Evolutionary conservation across 2,329 filamentous ascomycete species (phyloP).

Genomic region (Pseudophaeomoniella oleicola): DNA sequence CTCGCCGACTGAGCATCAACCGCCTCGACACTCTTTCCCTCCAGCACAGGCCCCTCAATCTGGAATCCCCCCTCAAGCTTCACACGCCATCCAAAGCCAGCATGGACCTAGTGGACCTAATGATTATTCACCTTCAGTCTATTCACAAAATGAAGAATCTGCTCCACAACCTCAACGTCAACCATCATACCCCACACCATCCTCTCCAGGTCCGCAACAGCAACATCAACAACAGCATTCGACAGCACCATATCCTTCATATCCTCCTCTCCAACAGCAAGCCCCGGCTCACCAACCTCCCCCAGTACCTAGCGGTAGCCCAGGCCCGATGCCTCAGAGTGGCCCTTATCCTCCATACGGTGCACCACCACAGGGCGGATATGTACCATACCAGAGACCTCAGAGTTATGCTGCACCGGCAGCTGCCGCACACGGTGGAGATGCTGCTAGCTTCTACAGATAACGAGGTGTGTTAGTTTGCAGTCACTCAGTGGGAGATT

Average conservation of each 20-base stretch:
- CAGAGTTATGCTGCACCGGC: background rate
- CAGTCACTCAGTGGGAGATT: too few species aligned
- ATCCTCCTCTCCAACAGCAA: constrained; percentile 5
- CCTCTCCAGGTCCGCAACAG: constrained; percentile 3
- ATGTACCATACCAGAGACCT: background rate
- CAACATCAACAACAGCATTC: constrained; percentile 56
- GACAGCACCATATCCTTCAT: constrained; percentile 65
- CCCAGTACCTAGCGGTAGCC: constrained; percentile 1
- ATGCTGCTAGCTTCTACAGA: constrained; percentile 6
- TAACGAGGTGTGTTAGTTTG: too few species aligned
- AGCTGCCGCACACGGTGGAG: constrained; percentile 2
- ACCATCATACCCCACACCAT: constrained; percentile 3
- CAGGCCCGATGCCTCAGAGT: background rate
- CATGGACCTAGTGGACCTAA: constrained; percentile 14
- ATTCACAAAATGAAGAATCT: constrained; percentile 18
- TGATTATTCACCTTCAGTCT: constrained; percentile 25
- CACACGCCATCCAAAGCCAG: constrained; percentile 13
- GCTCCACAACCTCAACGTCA: constrained; percentile 4
- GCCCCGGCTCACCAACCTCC: constrained; percentile 11
- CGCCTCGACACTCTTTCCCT: constrained; percentile 18
- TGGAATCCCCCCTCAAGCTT: constrained; percentile 5
- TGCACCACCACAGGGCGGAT: background rate
- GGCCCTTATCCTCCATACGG: background rate
- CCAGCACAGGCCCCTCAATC: constrained; percentile 9
- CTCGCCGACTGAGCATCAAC: constrained; percentile 43